A percentile compares a stretch with the other conserved stretches of the same genome.
Evolutionary conservation across 805 yeast genomes (phyloP).

Genomic region (Metschnikowia continentalis): DNA sequence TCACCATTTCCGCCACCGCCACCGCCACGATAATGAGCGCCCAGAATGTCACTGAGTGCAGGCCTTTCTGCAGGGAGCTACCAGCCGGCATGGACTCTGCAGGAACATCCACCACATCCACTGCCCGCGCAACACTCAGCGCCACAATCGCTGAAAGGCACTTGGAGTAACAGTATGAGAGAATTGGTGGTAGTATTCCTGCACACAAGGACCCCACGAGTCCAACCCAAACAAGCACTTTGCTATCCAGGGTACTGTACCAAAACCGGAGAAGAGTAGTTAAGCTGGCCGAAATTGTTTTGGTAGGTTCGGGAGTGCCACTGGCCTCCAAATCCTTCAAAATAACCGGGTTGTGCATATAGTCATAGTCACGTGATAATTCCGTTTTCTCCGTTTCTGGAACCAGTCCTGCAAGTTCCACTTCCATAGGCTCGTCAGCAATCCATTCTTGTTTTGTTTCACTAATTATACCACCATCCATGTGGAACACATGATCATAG

Average conservation of each 20-base stretch:
- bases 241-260: constrained; percentile 17
- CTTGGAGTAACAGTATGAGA: constrained; percentile 73
- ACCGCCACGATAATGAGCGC: constrained; percentile 72
- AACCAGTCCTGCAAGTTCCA: neutral
- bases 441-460: neutral
- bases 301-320: constrained; percentile 2
- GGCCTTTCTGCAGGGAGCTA: no score
- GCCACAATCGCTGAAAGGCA: constrained; percentile 52
- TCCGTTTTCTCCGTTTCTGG: neutral
- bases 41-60: constrained; percentile 9
- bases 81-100: no score
- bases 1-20: constrained; percentile 59
- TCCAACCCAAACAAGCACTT: constrained; percentile 44
- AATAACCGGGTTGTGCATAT: neutral
- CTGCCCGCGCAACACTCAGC: constrained; percentile 10
- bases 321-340: neutral
- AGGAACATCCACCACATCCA: neutral
- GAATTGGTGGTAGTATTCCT: constrained; percentile 69
- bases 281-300: constrained; percentile 19
- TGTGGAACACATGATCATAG: constrained; percentile 54
- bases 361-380: neutral
- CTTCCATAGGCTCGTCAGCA: no score
- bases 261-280: constrained; percentile 25
- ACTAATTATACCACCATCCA: constrained; percentile 33
- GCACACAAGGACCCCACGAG: constrained; percentile 47